These are phyloP conservation scores for Solanum pinnatisectum DNA, from an alignment of 257 asterid genomes.

Conservation along the genomic window DNA sequence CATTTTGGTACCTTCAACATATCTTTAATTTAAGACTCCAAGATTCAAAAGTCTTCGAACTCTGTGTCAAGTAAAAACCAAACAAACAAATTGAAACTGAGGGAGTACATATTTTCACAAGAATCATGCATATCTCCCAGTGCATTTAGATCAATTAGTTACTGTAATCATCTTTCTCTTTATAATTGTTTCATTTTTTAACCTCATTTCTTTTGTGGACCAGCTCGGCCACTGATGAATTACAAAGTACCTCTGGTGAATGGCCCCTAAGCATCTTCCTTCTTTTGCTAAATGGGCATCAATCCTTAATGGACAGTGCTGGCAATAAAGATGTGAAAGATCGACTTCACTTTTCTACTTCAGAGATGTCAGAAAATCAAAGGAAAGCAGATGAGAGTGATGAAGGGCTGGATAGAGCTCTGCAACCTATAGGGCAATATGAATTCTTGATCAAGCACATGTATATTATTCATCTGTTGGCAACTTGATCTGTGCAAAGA, in stretches of 20 bases:
- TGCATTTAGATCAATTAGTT: neutral
- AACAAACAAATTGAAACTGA: too few species aligned
- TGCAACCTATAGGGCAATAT: constrained; percentile 43
- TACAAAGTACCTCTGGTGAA: neutral
- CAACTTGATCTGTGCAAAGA: neutral
- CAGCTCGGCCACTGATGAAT: neutral
- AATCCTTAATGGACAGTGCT: constrained; percentile 14
- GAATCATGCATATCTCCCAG: neutral
- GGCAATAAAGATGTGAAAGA: constrained; percentile 20
- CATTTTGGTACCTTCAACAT: too few species aligned
- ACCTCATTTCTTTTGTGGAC: neutral
- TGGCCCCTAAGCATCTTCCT: constrained; percentile 15
- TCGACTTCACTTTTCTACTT: constrained; percentile 15
- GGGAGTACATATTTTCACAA: neutral
- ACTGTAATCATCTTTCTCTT: neutral
- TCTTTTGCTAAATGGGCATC: constrained; percentile 21
- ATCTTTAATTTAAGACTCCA: too few species aligned
- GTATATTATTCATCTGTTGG: neutral
- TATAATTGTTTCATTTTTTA: neutral
- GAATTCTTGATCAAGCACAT: neutral
- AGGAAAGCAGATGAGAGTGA: constrained; percentile 21
- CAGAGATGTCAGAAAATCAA: constrained; percentile 15
- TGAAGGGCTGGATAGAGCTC: constrained; percentile 50
- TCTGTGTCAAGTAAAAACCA: too few species aligned
- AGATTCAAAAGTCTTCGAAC: too few species aligned